Base-by-base conservation (phyloP, 495 filamentous ascomycete genomes). In the Lasiosphaeria ovina region DNA sequence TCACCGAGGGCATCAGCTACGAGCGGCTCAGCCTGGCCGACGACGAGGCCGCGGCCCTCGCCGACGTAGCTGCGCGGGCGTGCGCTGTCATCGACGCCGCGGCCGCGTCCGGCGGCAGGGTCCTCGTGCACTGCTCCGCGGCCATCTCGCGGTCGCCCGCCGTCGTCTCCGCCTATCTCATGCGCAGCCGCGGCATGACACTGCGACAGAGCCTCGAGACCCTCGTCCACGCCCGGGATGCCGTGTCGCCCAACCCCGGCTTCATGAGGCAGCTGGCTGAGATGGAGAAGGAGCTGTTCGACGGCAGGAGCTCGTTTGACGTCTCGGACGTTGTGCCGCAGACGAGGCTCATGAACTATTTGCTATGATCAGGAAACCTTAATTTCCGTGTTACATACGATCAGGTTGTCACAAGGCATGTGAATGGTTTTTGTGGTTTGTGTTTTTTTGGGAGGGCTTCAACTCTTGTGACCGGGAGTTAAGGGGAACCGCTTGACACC, bases 221-320 rank as follows among this genome's bases (percentile, higher is more conserved):
- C 8, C 16, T 61, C 11, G 52, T 51, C 8, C n/a, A 12, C 10
- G 59, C 59, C 4, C 51, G 59, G 0, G 59, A 9, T 8, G 33
- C 31, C 2, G 59, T 61, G 8, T n/a, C 45, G 17, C 59, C 59
- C 10, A 61, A 61, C 44, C 51, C 45, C 6, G 52, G 52, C 7
- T 61, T 61, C 33, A 24, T 61, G 59, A 61, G 45, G 34, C 59
- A 61, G 42, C n/a, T 61, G 42, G 7, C 32, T 9, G 59, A 61
- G 44, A 50, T 55, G 52, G 59, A 61, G 16, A 61, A 49, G 53
- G 59, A 61, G 32, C 47, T 60, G 35, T 60, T 55, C 31, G 36
- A 58, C 3, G 57, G 57, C 17, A n/a, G 44, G 49, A 59, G 57
- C 48, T 52, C 48, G 3, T 59, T 59, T 53, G 48, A 59, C 45